These are phyloP conservation scores for Leccinum pallidistipes DNA, from an alignment of 1,284 basidiomycete genomes.

Conservation along the genomic window DNA sequence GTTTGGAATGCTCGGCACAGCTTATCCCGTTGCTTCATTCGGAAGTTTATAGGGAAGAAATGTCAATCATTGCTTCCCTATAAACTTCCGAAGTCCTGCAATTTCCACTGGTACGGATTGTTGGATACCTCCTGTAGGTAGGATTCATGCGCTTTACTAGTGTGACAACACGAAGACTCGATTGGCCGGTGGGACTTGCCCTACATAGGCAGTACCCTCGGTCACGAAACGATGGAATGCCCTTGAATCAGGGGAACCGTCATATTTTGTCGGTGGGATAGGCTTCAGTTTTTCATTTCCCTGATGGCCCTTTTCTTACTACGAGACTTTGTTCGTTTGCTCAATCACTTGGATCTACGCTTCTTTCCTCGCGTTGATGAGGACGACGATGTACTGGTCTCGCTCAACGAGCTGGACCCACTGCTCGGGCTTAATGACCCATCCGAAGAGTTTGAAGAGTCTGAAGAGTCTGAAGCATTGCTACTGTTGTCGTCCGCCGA, in stretches of 20 bases:
- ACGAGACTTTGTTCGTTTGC: neutral
- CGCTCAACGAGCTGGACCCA: neutral
- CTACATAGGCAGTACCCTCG: neutral
- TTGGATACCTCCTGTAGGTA: constrained; percentile 37
- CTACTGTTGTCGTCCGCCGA: too few relatives aligned
- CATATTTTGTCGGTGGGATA: neutral
- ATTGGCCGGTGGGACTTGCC: neutral
- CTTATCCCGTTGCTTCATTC: neutral
- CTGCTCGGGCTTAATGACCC: neutral
- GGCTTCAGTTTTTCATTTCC: neutral
- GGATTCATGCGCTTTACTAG: constrained; percentile 40
- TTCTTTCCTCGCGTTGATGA: neutral
- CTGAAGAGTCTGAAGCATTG: neutral
- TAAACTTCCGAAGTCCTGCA: constrained; percentile 17
- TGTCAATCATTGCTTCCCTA: neutral
- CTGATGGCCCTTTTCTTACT: neutral
- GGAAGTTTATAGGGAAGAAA: too few relatives aligned
- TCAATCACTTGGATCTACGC: neutral
- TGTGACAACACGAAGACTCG: constrained; percentile 30
- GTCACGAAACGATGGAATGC: neutral
- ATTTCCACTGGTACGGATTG: constrained; percentile 20
- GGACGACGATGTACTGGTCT: neutral
- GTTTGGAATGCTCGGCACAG: constrained; percentile 27
- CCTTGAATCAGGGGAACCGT: neutral
- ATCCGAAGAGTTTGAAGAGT: neutral